Evolutionary conservation across 768 basidiomycete genomes (phyloP).

Genomic region (Cystofilobasidium macerans): DNA sequence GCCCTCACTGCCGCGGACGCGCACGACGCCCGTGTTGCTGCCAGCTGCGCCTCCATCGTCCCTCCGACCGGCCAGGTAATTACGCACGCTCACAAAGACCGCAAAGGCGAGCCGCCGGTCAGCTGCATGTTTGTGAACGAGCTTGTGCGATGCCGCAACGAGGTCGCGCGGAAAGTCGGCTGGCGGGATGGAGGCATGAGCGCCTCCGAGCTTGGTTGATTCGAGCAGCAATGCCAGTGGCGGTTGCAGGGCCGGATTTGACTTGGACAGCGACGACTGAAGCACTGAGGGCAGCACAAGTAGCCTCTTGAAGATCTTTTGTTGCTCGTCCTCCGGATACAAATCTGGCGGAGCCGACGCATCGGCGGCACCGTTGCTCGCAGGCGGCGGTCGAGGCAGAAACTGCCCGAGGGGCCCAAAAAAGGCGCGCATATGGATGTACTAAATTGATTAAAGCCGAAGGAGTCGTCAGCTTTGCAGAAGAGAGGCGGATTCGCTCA

Average conservation of each 20-base stretch:
- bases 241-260: not conserved
- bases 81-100: constrained; percentile 3
- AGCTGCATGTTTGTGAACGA: not conserved
- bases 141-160: not conserved
- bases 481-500: no score
- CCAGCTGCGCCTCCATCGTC: not conserved
- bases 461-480: no score
- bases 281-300: constrained; percentile 14
- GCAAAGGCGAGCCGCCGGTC: constrained; percentile 5
- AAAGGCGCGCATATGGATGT: constrained; percentile 19
- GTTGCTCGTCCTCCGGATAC: not conserved
- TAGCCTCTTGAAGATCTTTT: not conserved
- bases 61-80: not conserved
- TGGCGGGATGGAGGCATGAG: not conserved
- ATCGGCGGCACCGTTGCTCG: not conserved
- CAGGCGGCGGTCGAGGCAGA: not conserved
- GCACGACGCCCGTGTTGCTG: not conserved
- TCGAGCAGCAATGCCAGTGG: not conserved
- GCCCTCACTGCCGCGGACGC: not conserved
- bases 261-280: not conserved
- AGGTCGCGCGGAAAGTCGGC: not conserved
- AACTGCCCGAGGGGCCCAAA: constrained; percentile 10
- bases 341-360: not conserved
- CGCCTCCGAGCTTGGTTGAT: not conserved
- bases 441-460: no score